Base-by-base conservation (phyloP, 495 filamentous ascomycete species). In the Lentithecium fluviatile region DNA sequence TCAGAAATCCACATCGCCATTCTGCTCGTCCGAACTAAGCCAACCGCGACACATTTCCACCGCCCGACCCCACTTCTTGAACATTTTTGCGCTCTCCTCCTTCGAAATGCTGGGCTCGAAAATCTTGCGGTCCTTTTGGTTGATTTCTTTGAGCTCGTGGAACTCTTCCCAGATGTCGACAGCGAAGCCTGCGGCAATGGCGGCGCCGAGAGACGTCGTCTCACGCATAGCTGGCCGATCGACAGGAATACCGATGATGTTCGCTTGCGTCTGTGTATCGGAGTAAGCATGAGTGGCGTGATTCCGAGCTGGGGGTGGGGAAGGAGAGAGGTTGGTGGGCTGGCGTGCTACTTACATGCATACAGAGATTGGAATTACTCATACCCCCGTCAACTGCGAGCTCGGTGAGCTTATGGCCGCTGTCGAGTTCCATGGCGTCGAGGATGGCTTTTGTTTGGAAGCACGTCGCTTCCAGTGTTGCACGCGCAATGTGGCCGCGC, bases 401-500 rank as follows among this genome's bases (percentile, higher is more conserved):
- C 47, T 85, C 79, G 58, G 84, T 78, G 54, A 97, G 78, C 62
- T 83, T 83, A 68, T 93, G 87, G 42, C 84, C 84, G 49, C 87
- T 91, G 75, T 97, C 93, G 71, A 87, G 87, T 70, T 89, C 90
- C 91, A 97, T 97, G 56, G 93, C 92, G 67, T 94, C 86, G 40
- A 97, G 79, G 66, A 97, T 96, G 13, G 93, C 93, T 60, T 91
- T 91, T 38, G 93, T 96, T 75, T 97, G 93, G 78, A 86, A 96
- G 76, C 93, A 96, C 23, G 90, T 92, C 1, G 93, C 93, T 74
- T 97, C 93, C 63, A 97, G 85, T 0, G 93, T 96, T 12, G 93
- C 93, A 38, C 93, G 86, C 19, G 93, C 93, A 64, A 97, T 91
- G 74, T 97, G 93, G 34, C 89, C 91, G 64, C 85, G 85, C 64